Evolutionary conservation across 1,139 yeast genomes (phyloP).

Genomic region (Zygotorulaspora mrakii): DNA sequence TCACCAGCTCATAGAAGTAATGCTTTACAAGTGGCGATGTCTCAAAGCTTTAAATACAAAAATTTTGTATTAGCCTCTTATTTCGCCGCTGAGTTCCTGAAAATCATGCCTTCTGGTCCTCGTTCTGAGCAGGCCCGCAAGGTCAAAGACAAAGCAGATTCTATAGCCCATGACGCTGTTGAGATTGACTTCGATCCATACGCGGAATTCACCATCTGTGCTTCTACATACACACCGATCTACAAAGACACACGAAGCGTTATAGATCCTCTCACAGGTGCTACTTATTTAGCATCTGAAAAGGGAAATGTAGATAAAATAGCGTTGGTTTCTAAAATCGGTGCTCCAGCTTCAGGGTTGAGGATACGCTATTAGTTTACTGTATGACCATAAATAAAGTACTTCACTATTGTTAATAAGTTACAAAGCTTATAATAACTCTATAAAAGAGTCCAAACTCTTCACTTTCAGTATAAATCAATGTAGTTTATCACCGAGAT

Average conservation of each 20-base stretch:
- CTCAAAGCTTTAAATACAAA: conserved; percentile 81
- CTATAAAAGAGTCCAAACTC: too few relatives aligned
- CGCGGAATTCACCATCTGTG: conserved; percentile 88
- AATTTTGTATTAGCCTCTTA: conserved; percentile 85
- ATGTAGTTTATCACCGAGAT: too few relatives aligned
- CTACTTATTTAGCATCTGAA: conserved; percentile 71
- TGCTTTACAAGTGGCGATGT: conserved; percentile 94
- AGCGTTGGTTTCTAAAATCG: conserved; percentile 73
- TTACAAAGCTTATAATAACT: too few relatives aligned
- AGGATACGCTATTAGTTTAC: conserved; percentile 39
- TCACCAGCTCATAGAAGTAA: conserved; percentile 80
- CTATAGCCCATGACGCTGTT: conserved; percentile 76
- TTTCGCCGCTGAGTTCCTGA: conserved; percentile 81
- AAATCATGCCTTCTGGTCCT: conserved; percentile 63
- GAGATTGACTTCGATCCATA: conserved; percentile 90
- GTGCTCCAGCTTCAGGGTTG: conserved; percentile 95
- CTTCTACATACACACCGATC: conserved; percentile 82
- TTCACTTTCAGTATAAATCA: too few relatives aligned
- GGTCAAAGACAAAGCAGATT: conserved; percentile 74
- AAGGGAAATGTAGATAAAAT: conserved; percentile 77
- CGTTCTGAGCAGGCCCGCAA: conserved; percentile 87
- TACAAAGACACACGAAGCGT: conserved; percentile 69
- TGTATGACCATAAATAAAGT: too few relatives aligned
- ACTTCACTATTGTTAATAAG: too few relatives aligned
- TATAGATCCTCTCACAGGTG: conserved; percentile 85